A percentile compares a stretch with the other conserved stretches of the same genome.
Conservation (phyloP, 495 filamentous ascomycete genomes). For the Hyaloscypha bicolor region DNA sequence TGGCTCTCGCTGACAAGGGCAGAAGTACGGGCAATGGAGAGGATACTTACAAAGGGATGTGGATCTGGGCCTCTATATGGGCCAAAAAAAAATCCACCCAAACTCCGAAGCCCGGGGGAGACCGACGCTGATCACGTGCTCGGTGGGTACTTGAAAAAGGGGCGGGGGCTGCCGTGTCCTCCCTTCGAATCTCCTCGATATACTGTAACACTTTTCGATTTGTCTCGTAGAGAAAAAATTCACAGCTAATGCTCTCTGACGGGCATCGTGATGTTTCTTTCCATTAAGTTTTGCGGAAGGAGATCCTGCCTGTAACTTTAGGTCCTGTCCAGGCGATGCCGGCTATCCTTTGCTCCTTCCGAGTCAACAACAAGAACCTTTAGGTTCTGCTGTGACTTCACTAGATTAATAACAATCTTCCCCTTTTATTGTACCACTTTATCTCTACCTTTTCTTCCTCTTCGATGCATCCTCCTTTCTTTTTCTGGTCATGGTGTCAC, state of each 20-base stretch:
- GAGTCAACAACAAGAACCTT: not conserved
- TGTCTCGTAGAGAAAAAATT: not conserved
- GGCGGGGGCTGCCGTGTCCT: too few species aligned
- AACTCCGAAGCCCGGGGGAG: not conserved
- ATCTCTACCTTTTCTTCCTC: not conserved
- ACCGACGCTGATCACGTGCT: not conserved
- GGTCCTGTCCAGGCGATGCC: too few species aligned
- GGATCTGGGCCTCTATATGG: not conserved
- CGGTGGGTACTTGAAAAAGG: not conserved
- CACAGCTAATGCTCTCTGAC: too few species aligned
- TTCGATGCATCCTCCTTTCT: not conserved
- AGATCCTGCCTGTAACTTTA: too few species aligned
- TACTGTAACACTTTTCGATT: too few species aligned
- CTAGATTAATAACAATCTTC: not conserved
- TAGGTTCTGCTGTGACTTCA: not conserved
- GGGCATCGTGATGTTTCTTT: too few species aligned
- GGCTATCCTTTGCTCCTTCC: not conserved
- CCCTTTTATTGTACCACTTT: not conserved
- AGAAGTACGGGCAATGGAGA: not conserved
- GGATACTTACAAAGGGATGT: not conserved
- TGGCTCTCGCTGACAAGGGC: not conserved
- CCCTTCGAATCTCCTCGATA: too few species aligned
- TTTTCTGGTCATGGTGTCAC: not conserved
- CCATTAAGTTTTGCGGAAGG: too few species aligned
- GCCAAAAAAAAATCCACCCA: not conserved